Percentiles rank a stretch among this genome's conserved stretches.
Conservation (phyloP, 2,329 filamentous ascomycete species). For the Blumeria hordei region DNA sequence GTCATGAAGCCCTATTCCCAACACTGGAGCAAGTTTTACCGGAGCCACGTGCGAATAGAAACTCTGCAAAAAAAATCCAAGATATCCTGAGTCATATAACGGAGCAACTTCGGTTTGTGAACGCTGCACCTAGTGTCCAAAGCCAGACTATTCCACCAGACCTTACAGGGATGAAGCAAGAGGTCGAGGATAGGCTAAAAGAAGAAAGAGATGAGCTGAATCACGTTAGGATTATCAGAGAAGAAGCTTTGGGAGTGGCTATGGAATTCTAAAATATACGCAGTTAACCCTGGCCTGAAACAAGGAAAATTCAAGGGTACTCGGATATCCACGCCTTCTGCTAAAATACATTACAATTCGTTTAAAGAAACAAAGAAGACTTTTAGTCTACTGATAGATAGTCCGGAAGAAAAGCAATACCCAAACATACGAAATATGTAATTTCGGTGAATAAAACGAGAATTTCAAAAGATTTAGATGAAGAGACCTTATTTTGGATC, state of each 20-base stretch:
- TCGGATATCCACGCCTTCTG: background rate
- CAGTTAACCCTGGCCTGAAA: background rate
- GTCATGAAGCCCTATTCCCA: slow-evolving; percentile 68
- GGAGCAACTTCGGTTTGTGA: slow-evolving; percentile 69
- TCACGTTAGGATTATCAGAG: slow-evolving; percentile 26
- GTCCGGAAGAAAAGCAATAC: no score
- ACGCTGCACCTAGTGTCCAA: slow-evolving; percentile 68
- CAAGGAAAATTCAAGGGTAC: background rate
- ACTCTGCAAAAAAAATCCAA: slow-evolving; percentile 49
- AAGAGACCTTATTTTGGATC: no score
- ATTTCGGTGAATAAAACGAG: no score
- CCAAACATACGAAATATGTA: no score
- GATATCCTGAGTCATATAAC: slow-evolving; percentile 55
- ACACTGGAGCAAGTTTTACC: slow-evolving; percentile 48
- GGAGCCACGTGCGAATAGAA: slow-evolving; percentile 49
- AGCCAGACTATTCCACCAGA: slow-evolving; percentile 61
- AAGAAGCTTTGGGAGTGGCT: slow-evolving; percentile 30
- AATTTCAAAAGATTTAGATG: no score
- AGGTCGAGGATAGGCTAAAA: slow-evolving; percentile 41
- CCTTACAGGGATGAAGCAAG: slow-evolving; percentile 39
- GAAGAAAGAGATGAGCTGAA: slow-evolving; percentile 38
- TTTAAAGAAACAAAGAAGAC: background rate
- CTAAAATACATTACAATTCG: background rate
- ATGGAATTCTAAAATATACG: slow-evolving; percentile 22
- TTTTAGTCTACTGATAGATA: no score